These are phyloP conservation scores for Cyanidioschyzon merolae DNA, from an alignment of 23 red algal species.

Conservation along the genomic window DNA sequence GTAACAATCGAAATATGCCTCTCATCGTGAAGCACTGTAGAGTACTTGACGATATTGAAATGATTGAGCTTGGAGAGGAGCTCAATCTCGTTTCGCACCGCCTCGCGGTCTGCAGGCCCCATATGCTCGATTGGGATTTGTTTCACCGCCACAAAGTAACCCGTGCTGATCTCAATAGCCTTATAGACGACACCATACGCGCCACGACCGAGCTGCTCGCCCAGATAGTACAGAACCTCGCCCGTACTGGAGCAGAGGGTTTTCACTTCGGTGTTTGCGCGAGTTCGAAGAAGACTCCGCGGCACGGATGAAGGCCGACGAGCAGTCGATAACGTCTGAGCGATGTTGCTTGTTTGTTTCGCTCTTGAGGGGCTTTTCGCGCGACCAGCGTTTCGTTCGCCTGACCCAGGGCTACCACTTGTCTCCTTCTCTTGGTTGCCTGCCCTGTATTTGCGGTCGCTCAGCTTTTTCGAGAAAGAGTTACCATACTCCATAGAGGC, in stretches of 20 bases:
- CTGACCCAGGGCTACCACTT: not conserved
- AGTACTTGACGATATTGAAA: constrained; percentile 15
- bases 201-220: constrained; percentile 21
- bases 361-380: too few relatives aligned
- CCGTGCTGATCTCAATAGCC: constrained; percentile 24
- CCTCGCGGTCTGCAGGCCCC: not conserved
- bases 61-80: constrained; percentile 15
- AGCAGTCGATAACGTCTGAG: not conserved
- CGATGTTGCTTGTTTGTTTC: too few relatives aligned
- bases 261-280: not conserved
- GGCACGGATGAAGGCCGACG: not conserved
- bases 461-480: not conserved
- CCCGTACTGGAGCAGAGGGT: not conserved
- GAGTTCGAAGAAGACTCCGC: not conserved
- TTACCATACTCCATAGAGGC: not conserved
- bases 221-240: constrained; percentile 14
- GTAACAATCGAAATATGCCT: constrained; percentile 17
- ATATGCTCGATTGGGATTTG: constrained; percentile 19
- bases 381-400: too few relatives aligned
- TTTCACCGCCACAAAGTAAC: constrained; percentile 27
- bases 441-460: not conserved
- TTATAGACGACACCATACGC: constrained; percentile 25
- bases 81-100: constrained; percentile 13
- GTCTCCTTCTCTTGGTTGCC: not conserved
- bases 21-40: constrained; percentile 8